phyloP scores from a whole-genome alignment of 352 stramenopile genomes.

The Blastocystis hominis region DNA sequence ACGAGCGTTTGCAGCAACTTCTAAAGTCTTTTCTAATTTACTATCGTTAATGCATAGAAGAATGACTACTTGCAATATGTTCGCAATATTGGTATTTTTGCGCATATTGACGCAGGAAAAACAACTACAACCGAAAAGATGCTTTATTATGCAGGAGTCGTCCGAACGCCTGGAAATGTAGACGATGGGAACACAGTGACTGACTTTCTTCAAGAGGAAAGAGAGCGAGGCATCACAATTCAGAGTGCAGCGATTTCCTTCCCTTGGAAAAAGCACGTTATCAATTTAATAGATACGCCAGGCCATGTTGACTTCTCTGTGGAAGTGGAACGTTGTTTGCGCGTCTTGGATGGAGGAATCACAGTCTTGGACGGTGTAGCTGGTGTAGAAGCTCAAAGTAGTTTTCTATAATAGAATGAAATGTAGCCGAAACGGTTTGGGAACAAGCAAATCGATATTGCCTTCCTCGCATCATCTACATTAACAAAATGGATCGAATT shows the following conservation, averaged over 20 bases:
- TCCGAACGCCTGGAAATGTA: conserved; percentile 80
- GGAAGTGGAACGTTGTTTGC: conserved; percentile 88
- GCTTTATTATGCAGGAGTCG: conserved; percentile 89
- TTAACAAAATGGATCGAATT: conserved; percentile 97
- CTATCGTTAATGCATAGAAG: background rate
- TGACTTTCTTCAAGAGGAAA: conserved; percentile 80
- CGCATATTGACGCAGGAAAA: conserved; percentile 95
- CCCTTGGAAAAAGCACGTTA: conserved; percentile 79
- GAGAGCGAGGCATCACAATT: conserved; percentile 95
- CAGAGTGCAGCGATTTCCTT: conserved; percentile 87
- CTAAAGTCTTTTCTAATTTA: too few species aligned
- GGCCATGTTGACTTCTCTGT: conserved; percentile 95
- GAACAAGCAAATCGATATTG: conserved; percentile 87
- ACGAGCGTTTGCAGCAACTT: too few species aligned
- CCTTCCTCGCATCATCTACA: conserved; percentile 90
- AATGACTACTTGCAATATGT: conserved; percentile 62
- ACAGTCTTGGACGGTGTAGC: conserved; percentile 89
- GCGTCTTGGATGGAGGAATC: conserved; percentile 90
- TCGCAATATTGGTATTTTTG: conserved; percentile 96
- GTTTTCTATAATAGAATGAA: conserved; percentile 56
- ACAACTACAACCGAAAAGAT: conserved; percentile 96
- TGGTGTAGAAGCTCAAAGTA: conserved; percentile 80
- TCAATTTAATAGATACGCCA: conserved; percentile 95
- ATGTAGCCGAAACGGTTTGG: conserved; percentile 71
- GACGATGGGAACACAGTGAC: conserved; percentile 73